Evolutionary conservation across 2,329 filamentous ascomycete species (phyloP), one percentile per base, ranked within the genome.

Genomic region (Ramichloridium luteum): DNA sequence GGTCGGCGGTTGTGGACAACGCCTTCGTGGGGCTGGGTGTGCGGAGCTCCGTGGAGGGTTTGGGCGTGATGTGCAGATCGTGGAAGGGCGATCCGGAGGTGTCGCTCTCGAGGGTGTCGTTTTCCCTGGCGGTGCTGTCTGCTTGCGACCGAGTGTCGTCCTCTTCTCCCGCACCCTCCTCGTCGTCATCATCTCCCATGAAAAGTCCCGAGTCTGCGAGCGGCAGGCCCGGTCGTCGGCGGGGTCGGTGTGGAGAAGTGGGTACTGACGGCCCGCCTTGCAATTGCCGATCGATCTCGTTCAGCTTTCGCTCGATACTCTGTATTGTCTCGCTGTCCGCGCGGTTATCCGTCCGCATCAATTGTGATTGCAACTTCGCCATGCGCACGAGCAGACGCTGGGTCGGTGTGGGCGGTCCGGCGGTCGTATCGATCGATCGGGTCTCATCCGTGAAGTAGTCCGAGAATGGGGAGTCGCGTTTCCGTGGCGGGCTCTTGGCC

Each of bases 391-490:
- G 43, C 23, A 61, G 36, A 27, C 51, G 45, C 34, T 51, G 51
- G 10, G 47, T 48, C 26, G 53, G 43, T 17, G 37, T 39, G 14
- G 43, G 37, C n/a, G 39, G 30, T 28, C 39, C 35, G 27, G 40
- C 38, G 12, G 25, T 38, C 20, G 38, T 36, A 16, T 47, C 38
- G 4, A 43, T 30, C 4, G 49, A 54, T 10, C 45, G 46, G 12
- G 47, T 45, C 33, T 55, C 48, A 32, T 58, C 54, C 31, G 55
- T 57, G 45, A 57, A 57, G 41, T 59, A 59, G 42, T 60, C 57
- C 35, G 49, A 55, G 41, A 57, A 59, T 2, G 57, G 57, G 28
- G 57, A 59, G 32, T 55, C 49, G 16, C 49, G 47, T 25, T 46
- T 34, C 2, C 46, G 40, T n/a, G 35, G 28, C 14, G 12, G 34